Evolutionary conservation across 2,329 filamentous ascomycete species (phyloP).

Genomic region (Rhynchosporium agropyri): DNA sequence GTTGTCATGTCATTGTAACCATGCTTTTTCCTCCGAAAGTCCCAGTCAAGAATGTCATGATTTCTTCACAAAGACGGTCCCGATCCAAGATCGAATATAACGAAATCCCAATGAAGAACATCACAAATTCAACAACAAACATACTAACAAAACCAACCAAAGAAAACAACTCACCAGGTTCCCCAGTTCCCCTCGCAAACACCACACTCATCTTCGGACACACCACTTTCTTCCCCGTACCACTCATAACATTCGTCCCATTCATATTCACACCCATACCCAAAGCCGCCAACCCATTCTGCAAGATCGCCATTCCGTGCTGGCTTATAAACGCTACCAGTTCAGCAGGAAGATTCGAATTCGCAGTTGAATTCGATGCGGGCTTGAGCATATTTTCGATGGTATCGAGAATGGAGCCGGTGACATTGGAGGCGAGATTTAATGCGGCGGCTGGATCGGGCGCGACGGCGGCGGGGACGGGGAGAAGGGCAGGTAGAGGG

Average conservation of each 20-base stretch:
- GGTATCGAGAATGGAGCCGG: constrained; percentile 3
- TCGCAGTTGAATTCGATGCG: neutral
- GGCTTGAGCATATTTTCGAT: neutral
- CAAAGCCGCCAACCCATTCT: constrained; percentile 27
- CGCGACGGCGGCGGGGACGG: no score
- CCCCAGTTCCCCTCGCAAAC: constrained; percentile 36
- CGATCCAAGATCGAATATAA: neutral
- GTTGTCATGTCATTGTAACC: no score
- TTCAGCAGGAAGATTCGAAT: neutral
- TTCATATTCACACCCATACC: neutral
- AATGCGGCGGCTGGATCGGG: neutral
- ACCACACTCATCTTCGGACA: constrained; percentile 38
- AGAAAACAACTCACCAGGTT: constrained; percentile 32
- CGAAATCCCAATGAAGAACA: neutral
- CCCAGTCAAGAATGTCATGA: no score
- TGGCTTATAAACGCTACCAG: constrained; percentile 25
- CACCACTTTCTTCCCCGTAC: constrained; percentile 10
- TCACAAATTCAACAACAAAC: neutral
- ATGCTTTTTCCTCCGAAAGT: no score
- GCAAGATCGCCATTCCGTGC: constrained; percentile 24
- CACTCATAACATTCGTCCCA: constrained; percentile 26
- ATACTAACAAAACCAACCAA: neutral
- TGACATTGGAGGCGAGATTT: neutral
- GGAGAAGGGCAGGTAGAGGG: no score
- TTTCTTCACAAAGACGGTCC: neutral